Conservation (phyloP, 768 basidiomycete genomes). For the Lyophyllum semitale region DNA sequence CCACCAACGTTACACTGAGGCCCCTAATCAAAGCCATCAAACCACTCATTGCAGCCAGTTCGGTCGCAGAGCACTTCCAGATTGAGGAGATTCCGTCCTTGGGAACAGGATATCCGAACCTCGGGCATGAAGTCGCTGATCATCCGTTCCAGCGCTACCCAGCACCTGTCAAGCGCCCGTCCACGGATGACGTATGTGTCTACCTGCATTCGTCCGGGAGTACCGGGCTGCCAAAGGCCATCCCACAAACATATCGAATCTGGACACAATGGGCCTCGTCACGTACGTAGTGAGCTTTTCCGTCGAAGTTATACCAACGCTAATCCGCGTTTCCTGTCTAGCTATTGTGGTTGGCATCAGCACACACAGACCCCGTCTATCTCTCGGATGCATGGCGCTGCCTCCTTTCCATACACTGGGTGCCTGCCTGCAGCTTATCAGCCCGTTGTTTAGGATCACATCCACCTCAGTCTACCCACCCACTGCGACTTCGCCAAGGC, state of each 20-base stretch:
- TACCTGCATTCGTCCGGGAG: slow-evolving; percentile 43
- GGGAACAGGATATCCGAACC: slow-evolving; percentile 3
- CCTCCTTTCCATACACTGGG: slow-evolving; percentile 36
- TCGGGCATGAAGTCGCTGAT: slow-evolving; percentile 7
- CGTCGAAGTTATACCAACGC: not conserved
- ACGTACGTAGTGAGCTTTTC: slow-evolving; percentile 20
- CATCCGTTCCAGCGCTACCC: slow-evolving; percentile 9
- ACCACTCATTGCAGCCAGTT: slow-evolving; percentile 3
- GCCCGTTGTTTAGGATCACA: slow-evolving; percentile 20
- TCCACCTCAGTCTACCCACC: slow-evolving; percentile 30
- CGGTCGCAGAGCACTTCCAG: not conserved
- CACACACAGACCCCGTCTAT: slow-evolving; percentile 2
- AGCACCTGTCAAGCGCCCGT: not conserved
- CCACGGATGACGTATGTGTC: slow-evolving; percentile 18
- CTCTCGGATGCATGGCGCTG: slow-evolving; percentile 26
- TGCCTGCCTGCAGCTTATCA: slow-evolving; percentile 23
- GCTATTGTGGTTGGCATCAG: slow-evolving; percentile 13
- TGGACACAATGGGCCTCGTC: slow-evolving; percentile 23
- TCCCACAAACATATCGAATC: slow-evolving; percentile 26
- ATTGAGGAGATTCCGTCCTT: slow-evolving; percentile 7
- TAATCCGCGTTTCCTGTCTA: not conserved
- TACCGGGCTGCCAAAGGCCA: slow-evolving; percentile 38
- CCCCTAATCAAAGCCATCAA: slow-evolving; percentile 22
- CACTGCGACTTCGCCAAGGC: slow-evolving; percentile 12
- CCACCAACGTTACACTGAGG: slow-evolving; percentile 24